Conservation (phyloP, 2,329 filamentous ascomycete genomes). For the Colletotrichum tropicale region DNA sequence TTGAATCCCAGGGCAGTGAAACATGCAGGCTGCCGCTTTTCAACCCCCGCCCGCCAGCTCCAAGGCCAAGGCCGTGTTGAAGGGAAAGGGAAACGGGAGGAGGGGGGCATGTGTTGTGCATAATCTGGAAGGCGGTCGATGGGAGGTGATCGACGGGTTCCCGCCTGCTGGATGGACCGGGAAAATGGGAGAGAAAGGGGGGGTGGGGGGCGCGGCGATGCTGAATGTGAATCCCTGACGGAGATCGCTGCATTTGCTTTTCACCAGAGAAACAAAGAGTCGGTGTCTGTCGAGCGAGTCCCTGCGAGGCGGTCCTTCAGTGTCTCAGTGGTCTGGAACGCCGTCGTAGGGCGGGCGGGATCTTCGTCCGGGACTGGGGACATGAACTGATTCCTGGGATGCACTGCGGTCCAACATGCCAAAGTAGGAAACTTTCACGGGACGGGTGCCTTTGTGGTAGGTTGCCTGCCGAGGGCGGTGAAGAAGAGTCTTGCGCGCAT, state of each 20-base stretch:
- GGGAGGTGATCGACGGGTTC: not conserved
- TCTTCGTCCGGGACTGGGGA: not conserved
- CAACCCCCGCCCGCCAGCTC: not conserved
- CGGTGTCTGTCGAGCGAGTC: not conserved
- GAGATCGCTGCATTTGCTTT: slow-evolving; percentile 1
- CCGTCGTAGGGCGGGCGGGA: not conserved
- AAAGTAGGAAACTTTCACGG: not conserved
- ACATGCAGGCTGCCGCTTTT: not conserved
- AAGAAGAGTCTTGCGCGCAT: not conserved
- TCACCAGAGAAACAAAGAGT: not conserved
- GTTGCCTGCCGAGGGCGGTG: not conserved
- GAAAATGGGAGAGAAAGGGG: not conserved
- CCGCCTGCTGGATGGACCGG: not conserved
- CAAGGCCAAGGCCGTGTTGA: not conserved
- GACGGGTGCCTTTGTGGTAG: not conserved
- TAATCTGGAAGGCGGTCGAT: not conserved
- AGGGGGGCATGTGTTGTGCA: not conserved
- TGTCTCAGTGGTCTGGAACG: not conserved
- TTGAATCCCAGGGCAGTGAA: not conserved
- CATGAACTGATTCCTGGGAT: not conserved
- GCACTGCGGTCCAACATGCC: not conserved
- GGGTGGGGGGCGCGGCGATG: not conserved
- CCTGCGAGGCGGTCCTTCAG: not conserved
- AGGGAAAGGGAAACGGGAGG: not conserved
- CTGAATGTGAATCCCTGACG: not conserved